Percentiles rank a stretch among this genome's conserved stretches.
phyloP scores from a whole-genome alignment of 2,329 filamentous ascomycete species.

The Arachnomyces sp. region DNA sequence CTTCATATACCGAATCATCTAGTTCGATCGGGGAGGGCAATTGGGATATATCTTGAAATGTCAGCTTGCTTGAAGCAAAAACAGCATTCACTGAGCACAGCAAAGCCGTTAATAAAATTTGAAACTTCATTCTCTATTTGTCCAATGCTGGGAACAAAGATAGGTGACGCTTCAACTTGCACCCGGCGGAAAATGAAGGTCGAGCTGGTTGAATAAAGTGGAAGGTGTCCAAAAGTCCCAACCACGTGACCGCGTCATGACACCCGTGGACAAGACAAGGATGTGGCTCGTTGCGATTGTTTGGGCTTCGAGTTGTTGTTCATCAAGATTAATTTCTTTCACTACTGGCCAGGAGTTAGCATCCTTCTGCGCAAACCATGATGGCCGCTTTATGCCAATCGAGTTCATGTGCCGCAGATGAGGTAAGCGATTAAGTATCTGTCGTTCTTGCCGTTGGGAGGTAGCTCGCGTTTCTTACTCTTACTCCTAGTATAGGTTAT shows the following conservation, averaged over 20 bases:
- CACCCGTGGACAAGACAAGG: too few species aligned
- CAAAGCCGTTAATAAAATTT: constrained; percentile 33
- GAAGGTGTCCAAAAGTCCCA: too few species aligned
- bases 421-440: constrained; percentile 13
- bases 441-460: too few species aligned
- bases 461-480: background rate
- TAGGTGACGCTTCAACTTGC: background rate
- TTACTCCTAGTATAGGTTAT: constrained; percentile 33
- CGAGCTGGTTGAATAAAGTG: too few species aligned
- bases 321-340: too few species aligned
- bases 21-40: constrained; percentile 65
- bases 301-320: constrained; percentile 7
- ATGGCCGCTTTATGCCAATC: constrained; percentile 5
- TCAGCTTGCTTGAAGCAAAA: constrained; percentile 49
- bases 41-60: constrained; percentile 62
- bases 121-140: constrained; percentile 27
- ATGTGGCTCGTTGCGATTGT: constrained; percentile 1
- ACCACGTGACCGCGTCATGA: too few species aligned
- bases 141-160: background rate
- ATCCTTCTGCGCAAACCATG: too few species aligned
- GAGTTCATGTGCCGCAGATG: constrained; percentile 11
- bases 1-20: constrained; percentile 65
- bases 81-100: constrained; percentile 20
- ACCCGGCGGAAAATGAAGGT: constrained; percentile 9
- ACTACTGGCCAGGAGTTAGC: too few species aligned